phyloP scores from a whole-genome alignment of 768 basidiomycete species.

The Russula sp. region DNA sequence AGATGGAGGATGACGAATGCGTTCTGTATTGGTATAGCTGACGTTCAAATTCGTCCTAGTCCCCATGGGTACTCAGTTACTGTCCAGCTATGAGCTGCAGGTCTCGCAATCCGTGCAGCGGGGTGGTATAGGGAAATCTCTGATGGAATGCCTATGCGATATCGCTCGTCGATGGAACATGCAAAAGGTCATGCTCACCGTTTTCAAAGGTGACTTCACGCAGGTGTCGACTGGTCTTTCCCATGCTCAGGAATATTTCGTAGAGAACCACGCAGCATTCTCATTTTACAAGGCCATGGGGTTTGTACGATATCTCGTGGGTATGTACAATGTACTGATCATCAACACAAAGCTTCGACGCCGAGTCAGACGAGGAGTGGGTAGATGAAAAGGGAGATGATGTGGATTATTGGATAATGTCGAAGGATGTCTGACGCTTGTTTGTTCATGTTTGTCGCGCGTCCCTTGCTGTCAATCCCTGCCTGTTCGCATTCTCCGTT shows the following conservation, averaged over 20 bases:
- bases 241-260: neutral
- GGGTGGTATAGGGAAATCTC: slow-evolving; percentile 48
- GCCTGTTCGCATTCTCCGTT: neutral
- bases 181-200: slow-evolving; percentile 70
- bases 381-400: slow-evolving; percentile 28
- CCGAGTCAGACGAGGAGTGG: slow-evolving; percentile 22
- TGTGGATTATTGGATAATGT: slow-evolving; percentile 36
- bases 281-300: slow-evolving; percentile 49
- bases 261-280: slow-evolving; percentile 41
- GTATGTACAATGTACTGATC: neutral
- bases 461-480: neutral
- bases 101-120: slow-evolving; percentile 39
- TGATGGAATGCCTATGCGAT: slow-evolving; percentile 43
- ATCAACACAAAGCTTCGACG: neutral
- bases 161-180: slow-evolving; percentile 50
- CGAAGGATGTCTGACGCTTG: slow-evolving; percentile 21
- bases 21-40: slow-evolving; percentile 60
- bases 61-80: neutral
- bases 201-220: slow-evolving; percentile 51
- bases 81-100: slow-evolving; percentile 69
- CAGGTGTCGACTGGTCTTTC: neutral
- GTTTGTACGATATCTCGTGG: slow-evolving; percentile 31
- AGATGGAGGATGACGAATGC: slow-evolving; percentile 51
- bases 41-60: neutral
- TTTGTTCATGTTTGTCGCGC: slow-evolving; percentile 11